phyloP scores from a whole-genome alignment of 2,329 filamentous ascomycete species.

The Penicillium paneum region DNA sequence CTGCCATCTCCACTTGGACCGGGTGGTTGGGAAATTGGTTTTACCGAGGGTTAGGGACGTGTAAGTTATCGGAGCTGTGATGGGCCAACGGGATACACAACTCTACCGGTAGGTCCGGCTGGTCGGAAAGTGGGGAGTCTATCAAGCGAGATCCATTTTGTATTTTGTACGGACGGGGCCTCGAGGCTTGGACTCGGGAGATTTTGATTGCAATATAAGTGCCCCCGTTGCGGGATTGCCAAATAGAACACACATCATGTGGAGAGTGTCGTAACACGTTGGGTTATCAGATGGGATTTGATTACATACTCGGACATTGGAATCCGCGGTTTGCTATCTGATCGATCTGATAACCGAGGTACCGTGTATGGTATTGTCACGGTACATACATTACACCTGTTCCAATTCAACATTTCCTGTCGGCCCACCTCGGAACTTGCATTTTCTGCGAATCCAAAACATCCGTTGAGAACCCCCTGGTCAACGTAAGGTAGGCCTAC shows the following conservation, averaged over 20 bases:
- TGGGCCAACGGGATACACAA: constrained; percentile 1
- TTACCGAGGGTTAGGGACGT: not conserved
- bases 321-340: constrained; percentile 3
- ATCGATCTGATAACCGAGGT: constrained; percentile 15
- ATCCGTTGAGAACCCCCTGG: not conserved
- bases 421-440: not conserved
- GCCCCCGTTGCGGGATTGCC: not conserved
- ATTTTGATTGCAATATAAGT: not conserved
- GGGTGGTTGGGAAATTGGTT: constrained; percentile 2
- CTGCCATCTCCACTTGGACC: constrained; percentile 3
- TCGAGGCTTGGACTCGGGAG: not conserved
- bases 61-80: not conserved
- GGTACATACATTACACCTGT: not conserved
- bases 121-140: constrained; percentile 13
- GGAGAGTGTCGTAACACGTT: not conserved
- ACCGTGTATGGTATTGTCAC: not conserved
- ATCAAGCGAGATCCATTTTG: not conserved
- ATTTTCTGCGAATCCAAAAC: not conserved
- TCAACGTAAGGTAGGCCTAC: not conserved
- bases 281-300: constrained; percentile 8
- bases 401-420: not conserved
- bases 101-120: not conserved
- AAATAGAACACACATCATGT: not conserved
- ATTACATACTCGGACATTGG: not conserved
- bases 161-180: not conserved